A percentile compares a stretch with the other conserved stretches of the same genome.
Evolutionary conservation across 495 filamentous ascomycete species (phyloP).

Genomic region (Aspergillus ellipticus): DNA sequence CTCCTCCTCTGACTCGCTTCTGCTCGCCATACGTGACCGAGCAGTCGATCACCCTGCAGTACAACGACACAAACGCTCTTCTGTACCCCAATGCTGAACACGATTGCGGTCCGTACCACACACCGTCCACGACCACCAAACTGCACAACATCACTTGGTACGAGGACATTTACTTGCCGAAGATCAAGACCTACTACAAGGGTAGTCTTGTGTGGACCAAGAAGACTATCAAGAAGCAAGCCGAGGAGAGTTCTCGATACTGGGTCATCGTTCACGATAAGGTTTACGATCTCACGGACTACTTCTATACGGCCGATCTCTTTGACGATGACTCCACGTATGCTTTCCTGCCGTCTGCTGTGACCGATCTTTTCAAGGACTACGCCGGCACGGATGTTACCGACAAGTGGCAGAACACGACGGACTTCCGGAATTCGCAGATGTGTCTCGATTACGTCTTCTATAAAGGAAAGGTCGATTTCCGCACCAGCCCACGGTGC

Average conservation of each 20-base stretch:
- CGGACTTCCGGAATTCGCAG: conserved; percentile 52
- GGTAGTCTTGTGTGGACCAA: conserved; percentile 77
- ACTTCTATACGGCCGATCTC: conserved; percentile 65
- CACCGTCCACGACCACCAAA: conserved; percentile 48
- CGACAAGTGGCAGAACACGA: conserved; percentile 53
- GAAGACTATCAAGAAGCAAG: conserved; percentile 47
- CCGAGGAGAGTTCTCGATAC: conserved; percentile 61
- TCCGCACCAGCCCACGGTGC: conserved; percentile 71
- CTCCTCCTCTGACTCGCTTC: conserved; percentile 68
- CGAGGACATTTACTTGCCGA: conserved; percentile 62
- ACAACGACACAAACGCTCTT: conserved; percentile 59
- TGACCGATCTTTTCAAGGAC: conserved; percentile 64
- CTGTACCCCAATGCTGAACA: conserved; percentile 54
- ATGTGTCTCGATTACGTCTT: conserved; percentile 83
- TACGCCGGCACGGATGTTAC: conserved; percentile 79
- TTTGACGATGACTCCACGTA: conserved; percentile 51
- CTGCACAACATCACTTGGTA: conserved; percentile 75
- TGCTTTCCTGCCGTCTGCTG: conserved; percentile 61
- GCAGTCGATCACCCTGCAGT: conserved; percentile 45
- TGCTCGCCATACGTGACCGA: conserved; percentile 65
- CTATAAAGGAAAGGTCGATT: conserved; percentile 79
- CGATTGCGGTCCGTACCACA: conserved; percentile 55
- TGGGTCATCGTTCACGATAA: conserved; percentile 76
- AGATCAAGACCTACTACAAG: conserved; percentile 80
- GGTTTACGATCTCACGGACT: conserved; percentile 88